Percentiles rank a stretch among this genome's conserved stretches.
Evolutionary conservation across 2,329 filamentous ascomycete genomes (phyloP).

Genomic region (Fusarium verticillioides): DNA sequence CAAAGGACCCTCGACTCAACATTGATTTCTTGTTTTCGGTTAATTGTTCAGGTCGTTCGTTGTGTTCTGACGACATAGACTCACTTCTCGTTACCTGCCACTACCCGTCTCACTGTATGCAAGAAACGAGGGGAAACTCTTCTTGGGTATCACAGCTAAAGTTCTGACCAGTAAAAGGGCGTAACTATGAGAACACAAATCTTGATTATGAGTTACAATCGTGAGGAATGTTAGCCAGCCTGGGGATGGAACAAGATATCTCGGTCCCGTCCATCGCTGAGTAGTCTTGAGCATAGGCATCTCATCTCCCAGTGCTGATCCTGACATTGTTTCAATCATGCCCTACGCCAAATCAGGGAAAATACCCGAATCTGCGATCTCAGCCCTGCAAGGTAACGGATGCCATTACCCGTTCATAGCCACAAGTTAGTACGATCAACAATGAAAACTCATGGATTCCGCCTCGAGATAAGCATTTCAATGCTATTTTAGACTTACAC

Average conservation of each 20-base stretch:
- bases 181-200: not conserved
- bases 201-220: not conserved
- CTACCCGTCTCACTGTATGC: not conserved
- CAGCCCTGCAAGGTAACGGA: not conserved
- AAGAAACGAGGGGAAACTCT: not conserved
- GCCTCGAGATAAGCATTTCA: not conserved
- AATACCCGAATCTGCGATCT: not conserved
- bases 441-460: not conserved
- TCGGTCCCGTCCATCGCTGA: not conserved
- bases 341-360: not conserved
- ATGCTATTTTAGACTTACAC: not conserved
- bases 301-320: not conserved
- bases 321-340: not conserved
- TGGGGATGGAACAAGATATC: not conserved
- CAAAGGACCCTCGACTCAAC: not conserved
- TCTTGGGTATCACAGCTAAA: no score
- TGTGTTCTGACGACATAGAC: not conserved
- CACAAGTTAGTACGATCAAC: not conserved
- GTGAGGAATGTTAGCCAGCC: not conserved
- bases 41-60: not conserved
- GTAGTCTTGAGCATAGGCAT: no score
- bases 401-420: not conserved
- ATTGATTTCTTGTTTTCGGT: not conserved
- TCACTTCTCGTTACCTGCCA: not conserved
- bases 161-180: not conserved